Conservation (phyloP, 2,329 filamentous ascomycete genomes). For the Thielaviopsis punctulata region DNA sequence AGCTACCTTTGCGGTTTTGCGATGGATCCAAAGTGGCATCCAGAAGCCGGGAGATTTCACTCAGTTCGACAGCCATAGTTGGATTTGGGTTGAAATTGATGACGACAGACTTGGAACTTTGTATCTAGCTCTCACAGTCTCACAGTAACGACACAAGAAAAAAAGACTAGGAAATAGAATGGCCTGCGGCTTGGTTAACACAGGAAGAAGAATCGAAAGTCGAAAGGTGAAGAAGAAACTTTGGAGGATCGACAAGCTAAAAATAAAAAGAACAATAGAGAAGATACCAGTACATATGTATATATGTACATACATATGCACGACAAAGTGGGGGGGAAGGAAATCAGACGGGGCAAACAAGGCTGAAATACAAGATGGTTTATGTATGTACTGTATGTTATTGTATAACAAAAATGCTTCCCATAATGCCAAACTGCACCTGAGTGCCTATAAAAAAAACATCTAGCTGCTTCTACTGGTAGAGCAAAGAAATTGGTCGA, state of each 20-base stretch:
- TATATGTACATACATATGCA: too few species aligned
- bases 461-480: too few species aligned
- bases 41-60: constrained; percentile 61
- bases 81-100: background rate
- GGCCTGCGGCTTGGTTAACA: constrained; percentile 4
- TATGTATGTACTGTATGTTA: background rate
- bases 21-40: constrained; percentile 77
- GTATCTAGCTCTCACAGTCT: background rate
- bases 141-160: background rate
- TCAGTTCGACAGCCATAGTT: constrained; percentile 40
- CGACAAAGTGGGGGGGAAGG: background rate
- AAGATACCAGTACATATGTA: too few species aligned
- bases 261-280: background rate
- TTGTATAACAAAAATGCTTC: too few species aligned
- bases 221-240: background rate
- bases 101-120: too few species aligned
- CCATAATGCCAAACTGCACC: too few species aligned
- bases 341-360: background rate
- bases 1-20: constrained; percentile 70
- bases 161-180: constrained; percentile 5
- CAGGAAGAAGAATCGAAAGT: background rate
- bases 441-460: too few species aligned
- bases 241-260: too few species aligned
- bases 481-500: background rate
- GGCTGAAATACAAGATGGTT: background rate